Conservation (phyloP, 2,329 filamentous ascomycete species). For the Paraphaeosphaeria sporulosa region DNA sequence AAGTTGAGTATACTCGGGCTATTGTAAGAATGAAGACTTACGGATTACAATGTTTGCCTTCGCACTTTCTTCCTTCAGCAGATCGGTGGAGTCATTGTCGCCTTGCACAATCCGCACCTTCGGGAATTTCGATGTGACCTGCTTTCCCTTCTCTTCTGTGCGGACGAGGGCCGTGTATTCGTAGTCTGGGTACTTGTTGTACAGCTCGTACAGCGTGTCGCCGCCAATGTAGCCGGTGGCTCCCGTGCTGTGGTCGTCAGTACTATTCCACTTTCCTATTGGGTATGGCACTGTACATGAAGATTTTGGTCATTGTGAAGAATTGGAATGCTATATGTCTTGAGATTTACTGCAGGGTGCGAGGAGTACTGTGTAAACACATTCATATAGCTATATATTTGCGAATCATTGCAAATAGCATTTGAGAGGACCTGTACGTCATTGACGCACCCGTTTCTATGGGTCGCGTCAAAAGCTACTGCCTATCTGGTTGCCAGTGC, state of each 20-base stretch:
- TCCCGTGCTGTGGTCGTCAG: constrained; percentile 21
- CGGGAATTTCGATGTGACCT: constrained; percentile 54
- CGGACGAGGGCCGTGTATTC: constrained; percentile 56
- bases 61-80: constrained; percentile 57
- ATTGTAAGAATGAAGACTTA: constrained; percentile 11
- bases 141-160: constrained; percentile 52
- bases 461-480: constrained; percentile 2
- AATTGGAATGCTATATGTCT: too few relatives aligned
- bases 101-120: constrained; percentile 58
- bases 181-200: constrained; percentile 56
- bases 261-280: too few relatives aligned
- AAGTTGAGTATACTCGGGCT: neutral
- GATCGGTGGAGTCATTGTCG: constrained; percentile 54
- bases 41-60: constrained; percentile 60
- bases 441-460: neutral
- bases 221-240: constrained; percentile 33
- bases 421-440: neutral
- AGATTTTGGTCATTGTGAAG: constrained; percentile 4
- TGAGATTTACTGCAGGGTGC: too few relatives aligned
- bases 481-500: neutral
- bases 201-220: constrained; percentile 54
- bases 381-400: neutral
- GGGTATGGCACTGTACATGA: neutral
- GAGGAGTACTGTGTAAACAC: neutral
- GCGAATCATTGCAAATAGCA: neutral